Base-by-base conservation (phyloP, 2,329 filamentous ascomycete genomes). In the Ceratocystis destructans region DNA sequence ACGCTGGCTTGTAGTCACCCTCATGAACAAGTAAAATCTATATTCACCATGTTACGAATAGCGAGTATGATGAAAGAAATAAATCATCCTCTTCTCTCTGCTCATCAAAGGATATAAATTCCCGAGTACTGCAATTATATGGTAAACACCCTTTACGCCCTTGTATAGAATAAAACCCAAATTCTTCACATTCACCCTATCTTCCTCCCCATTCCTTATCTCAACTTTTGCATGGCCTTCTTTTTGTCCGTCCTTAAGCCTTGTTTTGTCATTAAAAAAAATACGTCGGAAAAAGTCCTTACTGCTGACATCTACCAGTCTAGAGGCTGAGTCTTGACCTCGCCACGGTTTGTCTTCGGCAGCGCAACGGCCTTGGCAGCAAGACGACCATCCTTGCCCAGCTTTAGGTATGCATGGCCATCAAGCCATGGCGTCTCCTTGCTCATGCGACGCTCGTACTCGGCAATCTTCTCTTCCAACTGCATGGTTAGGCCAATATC, bases 401-500 rank as follows among this genome's bases (percentile, higher is more conserved):
- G 79, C 77, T 79, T 83, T 68, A 97, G 80, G 75, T 96, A 97
- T 0, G 86, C 89, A 53, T 82, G 86, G 44, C 93, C 94, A 73
- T 96, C 90, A 70, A 97, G 78, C 93, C 93, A 97, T 2, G 94
- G 93, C 25, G 89, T 96, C 69, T 90, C 83, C 64, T 80, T 76
- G 8, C 87, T 87, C 74, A 91, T 84, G 76, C 86, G 87, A 71
- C 79, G 79, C 83, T 97, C 93, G 72, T 94, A 96, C 68, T 82
- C 82, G 67, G 82, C 79, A 73, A 97, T 96, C 82, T 96, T 91
- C 69, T 91, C 87, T 70, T 94, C 91, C 77, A 89, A 83, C 78
- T 95, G 89, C 82, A 96, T 90, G 5, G 93, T 97, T 70, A 97
- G 78, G 45, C 93, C 93, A 72, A 97, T 97, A 72, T 97, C 94